Evolutionary conservation across 2,329 filamentous ascomycete genomes (phyloP).

Genomic region (Hirsutella minnesotensis): DNA sequence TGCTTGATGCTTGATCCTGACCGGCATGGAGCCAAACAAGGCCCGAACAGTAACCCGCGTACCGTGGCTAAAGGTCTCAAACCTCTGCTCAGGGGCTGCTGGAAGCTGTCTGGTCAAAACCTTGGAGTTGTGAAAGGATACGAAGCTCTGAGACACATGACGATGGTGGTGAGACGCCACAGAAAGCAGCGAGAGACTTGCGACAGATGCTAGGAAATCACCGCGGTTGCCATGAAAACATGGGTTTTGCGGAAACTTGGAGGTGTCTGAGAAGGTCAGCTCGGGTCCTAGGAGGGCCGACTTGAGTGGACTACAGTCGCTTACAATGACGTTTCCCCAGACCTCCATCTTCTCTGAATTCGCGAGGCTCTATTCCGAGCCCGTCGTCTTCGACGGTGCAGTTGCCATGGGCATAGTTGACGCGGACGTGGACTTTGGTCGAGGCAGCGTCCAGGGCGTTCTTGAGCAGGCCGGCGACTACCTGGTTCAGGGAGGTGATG

Average conservation of each 20-base stretch:
- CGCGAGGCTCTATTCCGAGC: slow-evolving; percentile 56
- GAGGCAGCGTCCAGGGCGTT: slow-evolving; percentile 79
- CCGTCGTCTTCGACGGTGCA: slow-evolving; percentile 83
- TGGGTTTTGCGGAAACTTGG: slow-evolving; percentile 44
- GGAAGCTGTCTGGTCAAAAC: slow-evolving; percentile 53
- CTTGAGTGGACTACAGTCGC: slow-evolving; percentile 14
- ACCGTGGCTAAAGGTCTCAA: slow-evolving; percentile 50
- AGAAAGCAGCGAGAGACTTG: slow-evolving; percentile 62
- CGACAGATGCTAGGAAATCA: slow-evolving; percentile 65
- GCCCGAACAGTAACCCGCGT: slow-evolving; percentile 67
- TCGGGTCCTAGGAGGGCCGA: neutral
- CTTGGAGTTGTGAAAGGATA: slow-evolving; percentile 60
- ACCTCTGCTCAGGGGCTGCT: slow-evolving; percentile 42
- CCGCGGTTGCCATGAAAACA: slow-evolving; percentile 56
- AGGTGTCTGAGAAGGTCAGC: slow-evolving; percentile 52
- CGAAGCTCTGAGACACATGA: slow-evolving; percentile 48
- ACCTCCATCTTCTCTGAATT: slow-evolving; percentile 61
- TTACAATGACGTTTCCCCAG: slow-evolving; percentile 63
- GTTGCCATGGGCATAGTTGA: slow-evolving; percentile 65
- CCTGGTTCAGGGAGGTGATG: slow-evolving; percentile 62
- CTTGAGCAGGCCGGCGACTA: slow-evolving; percentile 59
- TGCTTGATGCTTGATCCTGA: slow-evolving; percentile 72
- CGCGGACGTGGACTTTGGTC: slow-evolving; percentile 51
- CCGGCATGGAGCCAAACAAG: slow-evolving; percentile 82
- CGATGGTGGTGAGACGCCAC: slow-evolving; percentile 59